Base-by-base conservation (phyloP, 306 rosid species). In the Rosa persica region DNA sequence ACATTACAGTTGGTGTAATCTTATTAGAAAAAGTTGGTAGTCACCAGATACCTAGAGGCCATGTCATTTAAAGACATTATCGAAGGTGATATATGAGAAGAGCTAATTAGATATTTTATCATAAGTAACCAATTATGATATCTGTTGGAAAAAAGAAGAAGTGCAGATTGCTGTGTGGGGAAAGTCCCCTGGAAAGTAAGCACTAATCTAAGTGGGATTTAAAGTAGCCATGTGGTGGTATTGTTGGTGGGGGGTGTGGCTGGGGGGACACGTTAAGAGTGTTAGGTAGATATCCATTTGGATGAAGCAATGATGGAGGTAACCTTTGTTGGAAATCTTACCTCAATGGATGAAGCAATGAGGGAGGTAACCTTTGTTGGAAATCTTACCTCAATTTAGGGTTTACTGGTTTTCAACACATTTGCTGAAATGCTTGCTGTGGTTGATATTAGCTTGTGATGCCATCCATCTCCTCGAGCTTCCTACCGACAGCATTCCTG, bases 161-260 rank as follows among this genome's bases (percentile, higher is more conserved):
- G 43, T 20, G 34, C 43, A 25, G 19, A 57, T n/a, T 73, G 48
- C 36, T 38, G 38, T 43, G 49, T 73, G 20, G 48, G 36, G 25
- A 22, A 55, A 38, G 8, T 39, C 39, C 39, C 23, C 34, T 15
- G 16, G 30, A 19, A 40, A 67, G 48, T 5, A 19, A 66, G 25
- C 34, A 68, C 51, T 68, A 68, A 2, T 17, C 43, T 68, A 5
- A 5, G 72, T 40, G 52, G 49, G 34, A 68, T 42, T 22, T 68
- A 40, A 68, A n/a, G 34, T n/a, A 42, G 72, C 49, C 51, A 20
- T 40, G 34, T 40, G 49, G 72, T 67, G 72, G 8, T n/a, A 69
- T 30, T 69, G 38, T 44, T n/a, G 55, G 20, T 66, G 70, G 70
- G 46, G 44, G n/a, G 39, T 62, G 72, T 44, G 72, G 49, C 16